These are phyloP conservation scores for Eucalyptus virginea DNA, from an alignment of 345 rosid genomes.

Conservation along the genomic window DNA sequence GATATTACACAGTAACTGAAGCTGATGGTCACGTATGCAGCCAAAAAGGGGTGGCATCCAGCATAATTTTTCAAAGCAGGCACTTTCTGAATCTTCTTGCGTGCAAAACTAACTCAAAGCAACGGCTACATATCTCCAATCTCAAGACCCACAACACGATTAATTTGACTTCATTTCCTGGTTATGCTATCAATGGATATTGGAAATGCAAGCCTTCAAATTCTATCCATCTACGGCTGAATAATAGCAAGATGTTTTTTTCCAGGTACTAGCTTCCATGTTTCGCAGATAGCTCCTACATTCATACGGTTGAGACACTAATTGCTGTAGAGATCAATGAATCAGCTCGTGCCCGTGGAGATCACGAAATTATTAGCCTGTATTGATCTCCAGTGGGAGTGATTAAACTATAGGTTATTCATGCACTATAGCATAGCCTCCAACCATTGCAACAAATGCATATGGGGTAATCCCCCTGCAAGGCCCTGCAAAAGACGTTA, in stretches of 20 bases:
- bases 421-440: not conserved
- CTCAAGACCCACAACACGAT: not conserved
- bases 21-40: not conserved
- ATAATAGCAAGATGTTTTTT: not conserved
- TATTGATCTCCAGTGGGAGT: not conserved
- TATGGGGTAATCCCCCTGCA: not conserved
- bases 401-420: not conserved
- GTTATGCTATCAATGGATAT: not conserved
- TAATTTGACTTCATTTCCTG: not conserved
- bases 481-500: not conserved
- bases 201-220: not conserved
- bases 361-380: not conserved
- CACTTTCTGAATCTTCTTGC: not conserved
- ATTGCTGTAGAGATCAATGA: not conserved
- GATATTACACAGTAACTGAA: not conserved
- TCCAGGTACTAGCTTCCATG: not conserved
- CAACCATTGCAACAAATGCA: not conserved
- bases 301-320: not conserved
- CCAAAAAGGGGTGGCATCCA: not conserved
- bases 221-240: not conserved
- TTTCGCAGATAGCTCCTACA: not conserved
- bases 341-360: rapidly evolving
- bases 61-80: not conserved
- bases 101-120: not conserved
- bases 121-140: not conserved